These are phyloP conservation scores for Angomonas ambiguus DNA, from an alignment of 208 protist species.

Conservation along the genomic window DNA sequence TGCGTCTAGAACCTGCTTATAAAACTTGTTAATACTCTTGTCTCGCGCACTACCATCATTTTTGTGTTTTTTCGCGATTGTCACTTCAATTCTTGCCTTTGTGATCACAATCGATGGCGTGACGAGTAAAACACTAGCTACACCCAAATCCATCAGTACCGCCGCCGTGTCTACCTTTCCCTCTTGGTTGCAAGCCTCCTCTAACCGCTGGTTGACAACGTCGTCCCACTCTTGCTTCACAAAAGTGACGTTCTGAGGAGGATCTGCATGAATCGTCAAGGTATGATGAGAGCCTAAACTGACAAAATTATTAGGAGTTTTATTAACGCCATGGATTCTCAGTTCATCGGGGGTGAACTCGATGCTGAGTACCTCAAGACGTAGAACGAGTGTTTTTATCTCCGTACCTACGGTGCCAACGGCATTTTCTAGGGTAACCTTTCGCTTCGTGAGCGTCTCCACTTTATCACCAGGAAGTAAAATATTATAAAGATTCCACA, in stretches of 20 bases:
- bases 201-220: constrained; percentile 42
- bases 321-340: constrained; percentile 84
- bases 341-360: constrained; percentile 76
- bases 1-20: constrained; percentile 86
- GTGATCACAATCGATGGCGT: constrained; percentile 90
- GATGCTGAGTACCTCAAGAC: constrained; percentile 51
- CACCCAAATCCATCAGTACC: constrained; percentile 94
- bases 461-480: constrained; percentile 83
- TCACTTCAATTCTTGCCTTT: constrained; percentile 86
- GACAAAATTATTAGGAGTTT: constrained; percentile 83
- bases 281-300: constrained; percentile 93
- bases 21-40: constrained; percentile 92
- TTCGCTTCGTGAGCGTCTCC: constrained; percentile 67
- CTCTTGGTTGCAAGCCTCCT: constrained; percentile 72
- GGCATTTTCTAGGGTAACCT: constrained; percentile 59
- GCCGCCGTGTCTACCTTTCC: constrained; percentile 88
- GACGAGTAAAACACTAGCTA: constrained; percentile 91
- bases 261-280: constrained; percentile 85
- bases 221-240: constrained; percentile 92
- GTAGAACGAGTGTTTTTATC: constrained; percentile 54
- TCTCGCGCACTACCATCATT: constrained; percentile 77
- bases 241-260: constrained; percentile 86
- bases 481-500: constrained; percentile 98
- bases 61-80: constrained; percentile 82
- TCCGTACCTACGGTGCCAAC: constrained; percentile 39